A percentile compares a stretch with the other conserved stretches of the same genome.
phyloP scores from a whole-genome alignment of 2,329 filamentous ascomycete species.

The Didymella pomorum region DNA sequence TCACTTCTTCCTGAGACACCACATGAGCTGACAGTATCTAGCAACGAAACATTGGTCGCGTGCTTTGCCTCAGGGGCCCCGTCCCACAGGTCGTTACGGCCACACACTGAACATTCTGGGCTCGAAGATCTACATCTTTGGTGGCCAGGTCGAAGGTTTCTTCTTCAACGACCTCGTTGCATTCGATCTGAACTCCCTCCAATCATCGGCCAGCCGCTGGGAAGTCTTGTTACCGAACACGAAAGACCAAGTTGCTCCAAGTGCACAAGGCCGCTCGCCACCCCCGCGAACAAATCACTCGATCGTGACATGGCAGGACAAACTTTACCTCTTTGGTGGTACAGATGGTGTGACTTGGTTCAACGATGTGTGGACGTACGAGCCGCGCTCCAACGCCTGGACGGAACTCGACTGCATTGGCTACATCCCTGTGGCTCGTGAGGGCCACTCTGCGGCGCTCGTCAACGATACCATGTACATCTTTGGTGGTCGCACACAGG shows the following conservation, averaged over 20 bases:
- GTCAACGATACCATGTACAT: conserved; percentile 99
- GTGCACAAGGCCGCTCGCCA: conserved; percentile 58
- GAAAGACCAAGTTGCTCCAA: conserved; percentile 60
- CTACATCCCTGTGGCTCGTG: conserved; percentile 91
- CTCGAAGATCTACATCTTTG: conserved; percentile 97
- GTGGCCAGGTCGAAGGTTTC: conserved; percentile 94
- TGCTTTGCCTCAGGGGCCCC: conserved; percentile 83
- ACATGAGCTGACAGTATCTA: conserved; percentile 54
- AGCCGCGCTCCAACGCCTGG: conserved; percentile 84
- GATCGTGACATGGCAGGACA: conserved; percentile 89
- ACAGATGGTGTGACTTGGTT: conserved; percentile 98
- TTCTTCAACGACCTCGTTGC: conserved; percentile 98
- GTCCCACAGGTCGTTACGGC: conserved; percentile 90
- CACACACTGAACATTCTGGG: conserved; percentile 96
- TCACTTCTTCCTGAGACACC: conserved; percentile 1
- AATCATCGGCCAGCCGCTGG: conserved; percentile 91
- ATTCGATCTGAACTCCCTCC: conserved; percentile 94
- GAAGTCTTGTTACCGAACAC: conserved; percentile 85
- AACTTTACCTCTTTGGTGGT: conserved; percentile 95
- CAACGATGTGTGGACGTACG: conserved; percentile 98
- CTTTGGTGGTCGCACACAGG: conserved; percentile 94
- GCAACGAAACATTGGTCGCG: conserved; percentile 98
- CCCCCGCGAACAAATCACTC: conserved; percentile 95
- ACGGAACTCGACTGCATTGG: conserved; percentile 92
- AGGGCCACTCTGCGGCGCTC: conserved; percentile 91